Percentiles rank a stretch among this genome's conserved stretches.
These are phyloP conservation scores for Lentinula sp. DNA, from an alignment of 768 basidiomycete species.

Conservation along the genomic window DNA sequence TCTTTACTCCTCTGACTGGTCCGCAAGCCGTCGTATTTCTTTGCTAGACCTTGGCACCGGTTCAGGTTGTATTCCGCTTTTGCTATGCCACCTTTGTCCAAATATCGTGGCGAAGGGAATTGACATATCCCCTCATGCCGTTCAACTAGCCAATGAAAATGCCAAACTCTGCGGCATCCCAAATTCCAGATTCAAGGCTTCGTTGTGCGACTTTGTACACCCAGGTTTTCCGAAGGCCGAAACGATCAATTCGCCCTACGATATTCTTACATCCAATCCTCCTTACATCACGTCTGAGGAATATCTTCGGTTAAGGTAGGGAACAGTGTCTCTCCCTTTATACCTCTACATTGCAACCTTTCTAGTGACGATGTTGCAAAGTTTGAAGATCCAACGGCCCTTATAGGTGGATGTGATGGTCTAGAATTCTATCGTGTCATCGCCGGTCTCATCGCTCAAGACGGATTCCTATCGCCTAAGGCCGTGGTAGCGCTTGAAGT, in stretches of 20 bases:
- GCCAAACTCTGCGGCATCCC: conserved; percentile 35
- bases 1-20: conserved; percentile 25
- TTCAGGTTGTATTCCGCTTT: conserved; percentile 84
- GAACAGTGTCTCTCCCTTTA: neutral
- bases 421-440: conserved; percentile 72
- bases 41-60: conserved; percentile 92
- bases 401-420: conserved; percentile 65
- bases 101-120: conserved; percentile 55
- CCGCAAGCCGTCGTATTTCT: conserved; percentile 20
- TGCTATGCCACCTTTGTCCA: conserved; percentile 67
- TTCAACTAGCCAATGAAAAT: conserved; percentile 44
- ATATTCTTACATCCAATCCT: conserved; percentile 80
- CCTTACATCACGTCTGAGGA: conserved; percentile 75
- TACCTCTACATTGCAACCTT: neutral
- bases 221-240: conserved; percentile 30
- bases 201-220: conserved; percentile 37
- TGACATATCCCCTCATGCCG: conserved; percentile 62
- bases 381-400: conserved; percentile 78
- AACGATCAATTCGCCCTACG: conserved; percentile 45
- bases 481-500: conserved; percentile 76
- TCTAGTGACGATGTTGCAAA: conserved; percentile 56
- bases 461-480: conserved; percentile 44
- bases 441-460: conserved; percentile 45
- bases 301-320: conserved; percentile 42
- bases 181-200: conserved; percentile 23